These are phyloP conservation scores for Trichodelitschia bisporula DNA, from an alignment of 495 filamentous ascomycete species.

Conservation along the genomic window DNA sequence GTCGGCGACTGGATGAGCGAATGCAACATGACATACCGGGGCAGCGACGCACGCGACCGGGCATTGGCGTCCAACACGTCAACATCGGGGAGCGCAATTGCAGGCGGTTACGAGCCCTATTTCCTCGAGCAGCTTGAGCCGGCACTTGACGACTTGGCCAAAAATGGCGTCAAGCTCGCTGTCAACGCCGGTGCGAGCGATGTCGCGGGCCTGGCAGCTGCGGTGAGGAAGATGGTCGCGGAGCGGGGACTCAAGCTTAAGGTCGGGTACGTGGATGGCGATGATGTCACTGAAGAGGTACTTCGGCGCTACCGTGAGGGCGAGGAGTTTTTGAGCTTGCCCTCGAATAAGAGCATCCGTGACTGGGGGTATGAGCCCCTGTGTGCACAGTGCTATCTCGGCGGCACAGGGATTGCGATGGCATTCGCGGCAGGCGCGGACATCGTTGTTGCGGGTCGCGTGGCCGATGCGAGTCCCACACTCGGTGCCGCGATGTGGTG, in stretches of 20 bases:
- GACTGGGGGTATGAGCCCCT: constrained; percentile 5
- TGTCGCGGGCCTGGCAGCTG: constrained; percentile 4
- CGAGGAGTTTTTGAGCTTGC: constrained; percentile 4
- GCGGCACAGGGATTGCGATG: constrained; percentile 4
- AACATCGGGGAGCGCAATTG: constrained; percentile 1
- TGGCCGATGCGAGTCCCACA: constrained; percentile 5
- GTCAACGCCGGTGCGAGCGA: constrained; percentile 7
- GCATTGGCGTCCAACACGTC: constrained; percentile 2
- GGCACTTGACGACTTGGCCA: constrained; percentile 5
- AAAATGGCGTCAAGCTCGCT: constrained; percentile 5
- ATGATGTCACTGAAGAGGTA: constrained; percentile 4
- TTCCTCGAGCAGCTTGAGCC: constrained; percentile 7
- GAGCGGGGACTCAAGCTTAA: constrained; percentile 7
- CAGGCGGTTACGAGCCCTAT: constrained; percentile 6
- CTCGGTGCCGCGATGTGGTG: constrained; percentile 7
- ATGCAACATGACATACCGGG: constrained; percentile 7
- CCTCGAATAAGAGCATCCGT: constrained; percentile 3
- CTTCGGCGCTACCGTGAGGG: constrained; percentile 1
- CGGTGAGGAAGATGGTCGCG: constrained; percentile 4
- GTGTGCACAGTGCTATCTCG: constrained; percentile 7
- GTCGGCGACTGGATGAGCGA: constrained; percentile 8
- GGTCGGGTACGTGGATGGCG: constrained; percentile 7
- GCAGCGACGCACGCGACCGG: constrained; percentile 4
- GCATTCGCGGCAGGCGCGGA: constrained; percentile 6
- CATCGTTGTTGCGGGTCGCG: constrained; percentile 8